Evolutionary conservation across 2,329 filamentous ascomycete species (phyloP).

Genomic region (Fusarium nelsonii): DNA sequence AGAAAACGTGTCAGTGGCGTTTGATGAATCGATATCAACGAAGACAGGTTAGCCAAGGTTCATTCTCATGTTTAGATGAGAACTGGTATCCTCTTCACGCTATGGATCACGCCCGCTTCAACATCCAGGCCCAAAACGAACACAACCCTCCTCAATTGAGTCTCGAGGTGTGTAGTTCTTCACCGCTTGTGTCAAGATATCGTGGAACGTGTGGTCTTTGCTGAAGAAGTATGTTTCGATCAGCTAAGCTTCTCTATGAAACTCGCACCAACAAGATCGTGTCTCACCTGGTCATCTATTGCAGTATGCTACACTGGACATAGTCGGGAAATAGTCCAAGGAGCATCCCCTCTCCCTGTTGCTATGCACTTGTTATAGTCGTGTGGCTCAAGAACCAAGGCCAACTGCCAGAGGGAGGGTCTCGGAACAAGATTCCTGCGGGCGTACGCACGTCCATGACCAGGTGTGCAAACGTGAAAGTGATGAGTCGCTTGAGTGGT

Average conservation of each 20-base stretch:
- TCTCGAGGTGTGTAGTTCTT: background rate
- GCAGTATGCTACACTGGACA: background rate
- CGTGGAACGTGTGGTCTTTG: constrained; percentile 1
- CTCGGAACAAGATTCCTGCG: background rate
- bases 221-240: background rate
- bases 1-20: too few relatives aligned
- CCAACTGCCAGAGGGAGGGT: background rate
- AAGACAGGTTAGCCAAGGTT: background rate
- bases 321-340: constrained; percentile 2
- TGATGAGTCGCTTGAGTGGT: background rate
- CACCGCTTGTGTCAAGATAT: background rate
- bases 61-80: background rate
- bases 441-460: background rate
- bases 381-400: background rate
- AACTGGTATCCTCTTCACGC: background rate
- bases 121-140: background rate
- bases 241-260: background rate
- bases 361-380: background rate
- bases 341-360: background rate
- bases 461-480: background rate
- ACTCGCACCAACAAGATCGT: background rate
- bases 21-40: background rate
- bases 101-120: background rate
- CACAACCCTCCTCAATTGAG: background rate
- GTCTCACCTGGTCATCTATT: background rate